Evolutionary conservation across 208 protist species (phyloP).

Genomic region (Entamoeba invadens): DNA sequence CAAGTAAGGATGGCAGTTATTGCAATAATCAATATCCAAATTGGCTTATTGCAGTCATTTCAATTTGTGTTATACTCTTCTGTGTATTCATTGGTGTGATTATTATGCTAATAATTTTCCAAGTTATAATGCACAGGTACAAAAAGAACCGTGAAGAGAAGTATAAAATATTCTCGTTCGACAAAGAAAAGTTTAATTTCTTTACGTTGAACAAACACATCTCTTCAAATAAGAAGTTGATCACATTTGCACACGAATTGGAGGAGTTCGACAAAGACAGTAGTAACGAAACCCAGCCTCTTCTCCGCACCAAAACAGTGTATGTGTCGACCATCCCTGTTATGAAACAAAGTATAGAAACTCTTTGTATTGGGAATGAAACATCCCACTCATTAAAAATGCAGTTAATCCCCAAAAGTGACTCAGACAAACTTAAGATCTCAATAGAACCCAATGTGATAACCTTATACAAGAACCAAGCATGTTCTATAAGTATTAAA

Average conservation of each 20-base stretch:
- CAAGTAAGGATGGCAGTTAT: neutral
- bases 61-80: neutral
- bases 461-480: neutral
- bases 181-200: too few relatives aligned
- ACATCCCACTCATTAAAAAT: neutral
- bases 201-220: too few relatives aligned
- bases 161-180: too few relatives aligned
- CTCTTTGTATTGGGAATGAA: neutral
- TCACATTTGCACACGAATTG: too few relatives aligned
- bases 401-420: neutral
- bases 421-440: neutral
- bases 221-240: too few relatives aligned
- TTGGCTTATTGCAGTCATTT: neutral
- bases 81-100: neutral
- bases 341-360: neutral
- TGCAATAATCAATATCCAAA: neutral
- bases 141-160: too few relatives aligned
- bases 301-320: too few relatives aligned
- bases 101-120: neutral
- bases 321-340: neutral
- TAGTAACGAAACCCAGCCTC: too few relatives aligned
- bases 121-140: neutral
- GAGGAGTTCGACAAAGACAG: too few relatives aligned
- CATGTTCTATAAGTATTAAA: neutral
- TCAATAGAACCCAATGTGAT: neutral